A percentile compares a stretch with the other conserved stretches of the same genome.
These are phyloP conservation scores for Podospora anserina DNA, from an alignment of 495 filamentous ascomycete genomes.

Conservation along the genomic window DNA sequence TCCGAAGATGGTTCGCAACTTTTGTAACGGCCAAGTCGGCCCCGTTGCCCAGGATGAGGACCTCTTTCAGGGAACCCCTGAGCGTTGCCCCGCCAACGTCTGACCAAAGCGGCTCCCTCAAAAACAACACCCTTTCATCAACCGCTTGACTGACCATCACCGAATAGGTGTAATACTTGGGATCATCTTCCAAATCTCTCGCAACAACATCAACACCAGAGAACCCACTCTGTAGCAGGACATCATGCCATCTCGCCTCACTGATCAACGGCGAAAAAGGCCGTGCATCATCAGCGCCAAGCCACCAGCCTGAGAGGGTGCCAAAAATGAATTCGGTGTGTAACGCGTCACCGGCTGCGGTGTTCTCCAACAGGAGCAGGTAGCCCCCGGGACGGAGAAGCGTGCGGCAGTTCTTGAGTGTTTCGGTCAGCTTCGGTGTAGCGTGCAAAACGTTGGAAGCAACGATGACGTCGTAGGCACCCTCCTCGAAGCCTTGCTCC, in stretches of 20 bases:
- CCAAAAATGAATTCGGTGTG: neutral
- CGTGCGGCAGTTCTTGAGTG: neutral
- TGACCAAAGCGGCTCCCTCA: neutral
- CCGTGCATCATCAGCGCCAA: neutral
- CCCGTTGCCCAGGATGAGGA: neutral
- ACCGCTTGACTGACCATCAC: neutral
- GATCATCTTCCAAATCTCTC: neutral
- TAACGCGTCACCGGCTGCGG: neutral
- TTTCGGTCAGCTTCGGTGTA: neutral
- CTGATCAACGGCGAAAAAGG: neutral
- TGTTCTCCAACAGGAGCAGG: neutral
- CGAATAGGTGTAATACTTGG: neutral
- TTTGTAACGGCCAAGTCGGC: neutral
- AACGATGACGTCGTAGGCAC: constrained; percentile 53
- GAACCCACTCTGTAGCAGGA: neutral
- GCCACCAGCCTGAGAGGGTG: neutral
- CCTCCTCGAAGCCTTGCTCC: constrained; percentile 48
- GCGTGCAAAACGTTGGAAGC: constrained; percentile 44
- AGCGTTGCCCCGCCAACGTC: neutral
- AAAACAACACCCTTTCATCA: neutral
- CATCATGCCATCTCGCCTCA: neutral
- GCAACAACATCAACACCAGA: neutral
- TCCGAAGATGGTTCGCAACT: neutral
- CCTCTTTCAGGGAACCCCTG: neutral
- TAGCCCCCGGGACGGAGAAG: neutral